These are phyloP conservation scores for Candida vaughaniae DNA, from an alignment of 805 yeast species.

Conservation along the genomic window DNA sequence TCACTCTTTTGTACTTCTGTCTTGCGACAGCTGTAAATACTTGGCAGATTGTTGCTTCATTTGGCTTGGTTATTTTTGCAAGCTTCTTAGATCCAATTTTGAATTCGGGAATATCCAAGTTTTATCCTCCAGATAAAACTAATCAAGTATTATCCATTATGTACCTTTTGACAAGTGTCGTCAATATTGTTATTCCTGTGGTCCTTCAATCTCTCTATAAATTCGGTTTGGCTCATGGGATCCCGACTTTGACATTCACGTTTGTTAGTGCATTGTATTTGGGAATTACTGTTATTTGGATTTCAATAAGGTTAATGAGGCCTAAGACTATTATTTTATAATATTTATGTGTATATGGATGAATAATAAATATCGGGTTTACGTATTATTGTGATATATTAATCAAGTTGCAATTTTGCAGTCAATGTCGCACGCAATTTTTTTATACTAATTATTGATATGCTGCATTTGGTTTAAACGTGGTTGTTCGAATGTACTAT, in stretches of 20 bases:
- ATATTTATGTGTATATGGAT: too few species aligned
- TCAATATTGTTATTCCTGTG: conserved; percentile 3
- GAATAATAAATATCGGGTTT: too few species aligned
- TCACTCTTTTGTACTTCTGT: background rate
- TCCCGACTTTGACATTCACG: conserved; percentile 7
- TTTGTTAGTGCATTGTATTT: background rate
- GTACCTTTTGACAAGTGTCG: conserved; percentile 3
- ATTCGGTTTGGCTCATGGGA: conserved; percentile 9
- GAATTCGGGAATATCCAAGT: conserved; percentile 58
- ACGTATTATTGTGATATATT: too few species aligned
- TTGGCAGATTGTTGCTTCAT: conserved; percentile 47
- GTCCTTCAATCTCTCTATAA: conserved; percentile 6
- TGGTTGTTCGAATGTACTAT: too few species aligned
- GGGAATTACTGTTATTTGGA: background rate
- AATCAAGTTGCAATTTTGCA: too few species aligned
- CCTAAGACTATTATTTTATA: too few species aligned
- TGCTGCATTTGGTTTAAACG: too few species aligned
- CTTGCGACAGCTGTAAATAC: background rate
- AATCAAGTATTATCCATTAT: conserved; percentile 9
- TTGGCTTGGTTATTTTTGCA: conserved; percentile 42
- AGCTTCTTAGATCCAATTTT: conserved; percentile 54
- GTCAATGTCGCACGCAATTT: too few species aligned
- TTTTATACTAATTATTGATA: background rate
- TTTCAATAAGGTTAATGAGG: background rate
- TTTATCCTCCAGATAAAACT: conserved; percentile 40